phyloP scores from a whole-genome alignment of 2,329 filamentous ascomycete genomes.

The Curvularia spicifera region DNA sequence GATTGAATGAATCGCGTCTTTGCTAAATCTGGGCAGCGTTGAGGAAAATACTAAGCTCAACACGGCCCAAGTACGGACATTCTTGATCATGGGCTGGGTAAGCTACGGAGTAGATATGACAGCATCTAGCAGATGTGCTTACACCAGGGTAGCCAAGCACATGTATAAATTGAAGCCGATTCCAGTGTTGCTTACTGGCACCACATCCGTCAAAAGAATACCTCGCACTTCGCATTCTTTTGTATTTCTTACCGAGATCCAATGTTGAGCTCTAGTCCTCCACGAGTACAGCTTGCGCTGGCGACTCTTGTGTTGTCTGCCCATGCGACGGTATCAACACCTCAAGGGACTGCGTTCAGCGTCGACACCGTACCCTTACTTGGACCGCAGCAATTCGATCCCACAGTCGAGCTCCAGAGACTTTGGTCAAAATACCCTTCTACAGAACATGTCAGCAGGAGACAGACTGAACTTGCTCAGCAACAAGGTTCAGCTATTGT shows the following conservation, averaged over 20 bases:
- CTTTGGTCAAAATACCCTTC: not conserved
- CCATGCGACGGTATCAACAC: not conserved
- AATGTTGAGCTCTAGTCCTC: not conserved
- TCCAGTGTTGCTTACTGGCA: no score
- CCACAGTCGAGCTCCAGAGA: not conserved
- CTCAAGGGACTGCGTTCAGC: not conserved
- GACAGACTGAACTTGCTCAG: not conserved
- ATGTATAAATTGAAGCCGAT: not conserved
- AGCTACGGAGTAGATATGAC: not conserved
- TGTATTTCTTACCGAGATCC: not conserved
- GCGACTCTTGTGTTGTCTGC: not conserved
- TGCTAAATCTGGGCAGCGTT: not conserved
- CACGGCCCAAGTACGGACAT: not conserved
- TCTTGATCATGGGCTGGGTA: not conserved
- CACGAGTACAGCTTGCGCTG: not conserved
- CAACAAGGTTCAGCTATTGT: not conserved
- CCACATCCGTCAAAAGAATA: no score
- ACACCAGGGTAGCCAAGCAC: not conserved
- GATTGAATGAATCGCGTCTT: no score
- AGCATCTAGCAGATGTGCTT: not conserved
- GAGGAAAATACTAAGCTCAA: not conserved
- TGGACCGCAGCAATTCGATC: not conserved
- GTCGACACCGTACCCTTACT: not conserved
- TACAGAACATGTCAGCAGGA: not conserved
- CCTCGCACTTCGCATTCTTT: not conserved